Base-by-base conservation (phyloP, 352 stramenopile genomes). In the Phytophthora sp. region DNA sequence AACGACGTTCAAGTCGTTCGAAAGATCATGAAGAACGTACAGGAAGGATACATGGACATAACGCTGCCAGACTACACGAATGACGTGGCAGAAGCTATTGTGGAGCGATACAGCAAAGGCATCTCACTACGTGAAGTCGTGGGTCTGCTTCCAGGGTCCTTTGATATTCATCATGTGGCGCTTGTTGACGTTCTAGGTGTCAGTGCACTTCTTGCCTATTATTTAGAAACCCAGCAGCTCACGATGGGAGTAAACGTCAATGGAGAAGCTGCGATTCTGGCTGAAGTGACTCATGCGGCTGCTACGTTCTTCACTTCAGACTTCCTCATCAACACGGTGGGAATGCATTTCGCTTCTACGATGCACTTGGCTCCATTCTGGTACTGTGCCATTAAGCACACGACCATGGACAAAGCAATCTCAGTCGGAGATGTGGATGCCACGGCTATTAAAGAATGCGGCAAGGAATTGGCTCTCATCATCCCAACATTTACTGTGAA, bases 321-420 rank as follows among this genome's bases (percentile, higher is more conserved):
- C 44, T 77, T 71, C 35, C 23, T 79, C 1, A 63, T 75, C 31
- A 82, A 69, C 27, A 68, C 60, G 0, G 42, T 80, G 15, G 74
- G 74, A 9, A 80, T 78, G 74, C 63, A 73, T 29, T 63, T 67
- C 8, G 51, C 69, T 0, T 78, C 69, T 1, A 66, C 71, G 0
- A 74, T 71, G 47, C 63, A 78, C 31, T 55, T 82, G 29, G 74
- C 71, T 24, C 71, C 71, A 4, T 82, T 82, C 61, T 82, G 74
- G 74, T 66, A 77, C 23, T 82, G 74, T 31, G 71, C 68, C 4
- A 80, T 82, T n/a, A 59, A 69, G 15, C 62, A 78, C 44, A 78
- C 68, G 16, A 69, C 64, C 4, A 80, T 82, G 74, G 65, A 57
- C 30, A 82, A 82, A 35, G 50, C 59, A 4, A 62, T 79, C 2